A percentile compares a stretch with the other conserved stretches of the same genome.
phyloP scores from a whole-genome alignment of 306 rosid genomes.

The Chamaecrista fasciculata region DNA sequence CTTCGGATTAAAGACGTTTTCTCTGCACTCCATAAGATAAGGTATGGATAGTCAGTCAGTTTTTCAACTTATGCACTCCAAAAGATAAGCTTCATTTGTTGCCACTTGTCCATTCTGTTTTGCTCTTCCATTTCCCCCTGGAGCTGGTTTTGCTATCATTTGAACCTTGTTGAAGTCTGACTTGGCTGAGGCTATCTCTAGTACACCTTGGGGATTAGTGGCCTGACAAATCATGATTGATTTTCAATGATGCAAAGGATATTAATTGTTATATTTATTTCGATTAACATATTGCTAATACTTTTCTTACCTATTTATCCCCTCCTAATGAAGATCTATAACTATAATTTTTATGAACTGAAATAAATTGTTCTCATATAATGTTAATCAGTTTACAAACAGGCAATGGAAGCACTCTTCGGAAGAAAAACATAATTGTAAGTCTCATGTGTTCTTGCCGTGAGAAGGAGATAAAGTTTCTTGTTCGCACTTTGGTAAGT shows the following conservation, averaged over 20 bases:
- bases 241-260: background rate
- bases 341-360: conserved; percentile 17
- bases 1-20: conserved; percentile 76
- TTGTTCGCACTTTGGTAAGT: conserved; percentile 92
- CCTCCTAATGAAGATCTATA: background rate
- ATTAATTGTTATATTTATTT: conserved; percentile 15
- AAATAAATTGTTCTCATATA: conserved; percentile 41
- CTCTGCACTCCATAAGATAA: conserved; percentile 65
- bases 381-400: conserved; percentile 72
- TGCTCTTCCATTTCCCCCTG: background rate
- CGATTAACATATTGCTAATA: background rate
- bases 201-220: background rate
- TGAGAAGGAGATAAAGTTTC: conserved; percentile 90
- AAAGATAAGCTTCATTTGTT: background rate
- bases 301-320: background rate
- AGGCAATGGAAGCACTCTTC: conserved; percentile 80
- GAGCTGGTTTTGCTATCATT: background rate
- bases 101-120: background rate
- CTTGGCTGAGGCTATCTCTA: background rate
- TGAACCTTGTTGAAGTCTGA: background rate
- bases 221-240: background rate
- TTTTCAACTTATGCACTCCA: conserved; percentile 6
- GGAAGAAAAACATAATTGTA: conserved; percentile 76
- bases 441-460: conserved; percentile 85
- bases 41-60: conserved; percentile 42